Conservation (phyloP, 305 asterid genomes). For the Plantago rigida region DNA sequence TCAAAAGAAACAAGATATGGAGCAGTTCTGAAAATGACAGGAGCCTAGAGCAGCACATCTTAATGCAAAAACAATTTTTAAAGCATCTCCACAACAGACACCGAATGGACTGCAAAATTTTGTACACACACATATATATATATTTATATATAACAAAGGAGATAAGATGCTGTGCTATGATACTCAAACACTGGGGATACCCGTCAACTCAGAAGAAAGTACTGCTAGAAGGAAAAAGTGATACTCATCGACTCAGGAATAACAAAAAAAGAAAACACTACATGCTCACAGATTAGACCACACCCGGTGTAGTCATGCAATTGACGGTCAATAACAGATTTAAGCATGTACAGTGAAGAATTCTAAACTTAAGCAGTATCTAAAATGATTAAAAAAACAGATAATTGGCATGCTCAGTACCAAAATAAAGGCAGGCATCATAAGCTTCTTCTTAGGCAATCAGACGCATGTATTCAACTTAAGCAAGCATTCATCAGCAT, state of each 20-base stretch:
- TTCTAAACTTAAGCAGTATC: background rate
- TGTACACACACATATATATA: no score
- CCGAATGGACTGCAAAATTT: no score
- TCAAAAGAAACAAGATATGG: conserved; percentile 15
- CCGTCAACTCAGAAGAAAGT: background rate
- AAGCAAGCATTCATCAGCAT: background rate
- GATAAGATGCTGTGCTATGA: background rate
- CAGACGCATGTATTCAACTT: background rate
- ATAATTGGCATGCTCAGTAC: background rate
- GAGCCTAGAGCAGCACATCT: background rate
- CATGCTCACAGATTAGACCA: background rate
- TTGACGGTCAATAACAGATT: background rate
- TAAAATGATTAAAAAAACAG: background rate
- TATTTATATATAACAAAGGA: no score
- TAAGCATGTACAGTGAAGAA: background rate
- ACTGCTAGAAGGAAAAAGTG: background rate
- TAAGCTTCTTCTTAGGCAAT: background rate
- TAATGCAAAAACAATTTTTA: no score
- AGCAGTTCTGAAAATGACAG: conserved; percentile 4
- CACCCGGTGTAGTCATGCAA: background rate
- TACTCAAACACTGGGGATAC: background rate
- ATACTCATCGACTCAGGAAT: conserved; percentile 1
- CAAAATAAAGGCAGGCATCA: background rate
- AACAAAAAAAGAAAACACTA: background rate
- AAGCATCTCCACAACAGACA: no score